Evolutionary conservation across 495 filamentous ascomycete genomes (phyloP).

Genomic region (Penicillium flavigenum): DNA sequence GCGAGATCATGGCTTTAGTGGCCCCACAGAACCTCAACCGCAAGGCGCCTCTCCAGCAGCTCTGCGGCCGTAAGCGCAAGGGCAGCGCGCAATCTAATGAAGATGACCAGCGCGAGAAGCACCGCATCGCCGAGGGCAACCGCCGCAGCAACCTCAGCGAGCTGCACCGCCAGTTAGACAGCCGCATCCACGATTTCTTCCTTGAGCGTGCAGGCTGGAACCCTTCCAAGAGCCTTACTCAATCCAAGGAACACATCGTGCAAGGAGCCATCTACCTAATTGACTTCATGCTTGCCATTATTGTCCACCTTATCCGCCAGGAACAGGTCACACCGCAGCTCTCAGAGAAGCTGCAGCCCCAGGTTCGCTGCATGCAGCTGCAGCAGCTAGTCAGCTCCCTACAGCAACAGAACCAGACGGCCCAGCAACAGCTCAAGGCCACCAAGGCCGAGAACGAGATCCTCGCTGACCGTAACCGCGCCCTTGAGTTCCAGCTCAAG

Average conservation of each 20-base stretch:
- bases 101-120: slow-evolving; percentile 49
- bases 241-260: slow-evolving; percentile 51
- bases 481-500: slow-evolving; percentile 44
- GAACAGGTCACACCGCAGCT: slow-evolving; percentile 45
- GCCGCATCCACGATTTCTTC: slow-evolving; percentile 45
- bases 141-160: slow-evolving; percentile 48
- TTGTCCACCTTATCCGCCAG: slow-evolving; percentile 41
- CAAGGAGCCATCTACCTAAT: slow-evolving; percentile 46
- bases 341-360: slow-evolving; percentile 44
- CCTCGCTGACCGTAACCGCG: slow-evolving; percentile 40
- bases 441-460: slow-evolving; percentile 42
- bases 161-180: slow-evolving; percentile 43
- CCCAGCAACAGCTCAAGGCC: slow-evolving; percentile 39
- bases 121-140: slow-evolving; percentile 49
- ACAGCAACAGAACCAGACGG: slow-evolving; percentile 43
- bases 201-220: slow-evolving; percentile 49
- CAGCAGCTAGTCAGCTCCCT: slow-evolving; percentile 40
- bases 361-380: slow-evolving; percentile 46
- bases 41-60: slow-evolving; percentile 47
- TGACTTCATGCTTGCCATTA: slow-evolving; percentile 46
- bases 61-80: slow-evolving; percentile 50
- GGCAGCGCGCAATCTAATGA: slow-evolving; percentile 38
- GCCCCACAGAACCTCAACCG: slow-evolving; percentile 45
- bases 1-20: slow-evolving; percentile 41
- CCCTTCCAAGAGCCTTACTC: slow-evolving; percentile 43